Base-by-base conservation (phyloP, 2,329 filamentous ascomycete genomes). In the Botrytis elliptica region DNA sequence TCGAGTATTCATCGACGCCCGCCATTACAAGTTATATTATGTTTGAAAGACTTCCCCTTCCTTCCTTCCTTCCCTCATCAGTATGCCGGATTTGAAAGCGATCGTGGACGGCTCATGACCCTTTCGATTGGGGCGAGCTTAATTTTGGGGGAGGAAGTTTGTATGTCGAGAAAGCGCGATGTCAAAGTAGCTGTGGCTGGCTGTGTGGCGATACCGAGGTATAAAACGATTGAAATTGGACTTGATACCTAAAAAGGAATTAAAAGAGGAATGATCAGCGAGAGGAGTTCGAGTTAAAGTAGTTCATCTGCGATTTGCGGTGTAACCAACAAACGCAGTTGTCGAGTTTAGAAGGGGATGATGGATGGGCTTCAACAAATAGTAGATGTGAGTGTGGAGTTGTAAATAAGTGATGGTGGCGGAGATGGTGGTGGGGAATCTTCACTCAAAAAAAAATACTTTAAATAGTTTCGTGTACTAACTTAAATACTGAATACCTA, bases 1-100 rank as follows among this genome's bases (percentile, higher is more conserved):
- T 77, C 76, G 76, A 75, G 74, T 76, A 76, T 62, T 75, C 62
- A 46, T 49, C 74, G 70, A 73, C 78, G 72, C 73, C 77, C 75
- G 79, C 80, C 80, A 81, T 81, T 78, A 80, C 76, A 78, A 70
- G 70, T 74, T 79, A 74, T 77, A 63, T 75, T 74, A 55, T 55
- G 75, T 70, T 74, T 64, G 67, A 63, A 46, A 63, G 74, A 75
- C 57, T 70, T 64, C 70, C 75, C 76, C 52, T 57, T 57, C 52
- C 52, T 57, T 52, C 49, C 49, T 77, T 79, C 76, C 77, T 74
- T 77, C 78, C 79, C 77, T 75, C 79, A 76, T 79, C 79, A 80
- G 74, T 76, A 74, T 75, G 76, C 76, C 78, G 73, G 65, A 72
- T 76, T 72, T 72, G 52, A 67, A 70, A 69, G 74, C 72, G 70